phyloP scores from a whole-genome alignment of 805 yeast genomes.

The Kluyveromyces aestuarii region DNA sequence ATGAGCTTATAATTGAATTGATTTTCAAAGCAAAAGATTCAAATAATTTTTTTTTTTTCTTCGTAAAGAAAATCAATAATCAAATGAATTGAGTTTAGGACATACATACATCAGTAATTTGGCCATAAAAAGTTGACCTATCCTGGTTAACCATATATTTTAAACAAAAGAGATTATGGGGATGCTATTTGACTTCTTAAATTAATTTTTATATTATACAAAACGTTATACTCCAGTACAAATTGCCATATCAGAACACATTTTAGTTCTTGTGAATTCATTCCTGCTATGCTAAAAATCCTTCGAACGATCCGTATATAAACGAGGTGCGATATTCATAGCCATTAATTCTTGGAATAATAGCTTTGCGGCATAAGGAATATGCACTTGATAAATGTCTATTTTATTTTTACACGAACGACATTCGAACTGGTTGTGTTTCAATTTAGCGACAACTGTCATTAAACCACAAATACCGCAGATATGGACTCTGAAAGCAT shows the following conservation, averaged over 20 bases:
- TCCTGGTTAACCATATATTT: no score
- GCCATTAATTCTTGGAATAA: slow-evolving; percentile 99
- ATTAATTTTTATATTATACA: slow-evolving; percentile 2
- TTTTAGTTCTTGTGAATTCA: not conserved
- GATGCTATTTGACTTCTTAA: not conserved
- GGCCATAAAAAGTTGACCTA: no score
- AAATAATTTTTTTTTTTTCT: no score
- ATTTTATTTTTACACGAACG: slow-evolving; percentile 98
- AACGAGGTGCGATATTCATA: slow-evolving; percentile 95
- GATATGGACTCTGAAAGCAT: slow-evolving; percentile 95
- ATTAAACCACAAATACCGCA: slow-evolving; percentile 98
- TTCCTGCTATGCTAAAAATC: slow-evolving; percentile 18
- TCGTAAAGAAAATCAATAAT: not conserved
- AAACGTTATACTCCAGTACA: slow-evolving; percentile 4
- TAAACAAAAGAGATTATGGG: not conserved
- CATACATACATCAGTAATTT: no score
- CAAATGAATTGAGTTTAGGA: no score
- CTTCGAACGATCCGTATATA: slow-evolving; percentile 81
- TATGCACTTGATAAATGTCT: slow-evolving; percentile 92
- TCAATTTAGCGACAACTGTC: slow-evolving; percentile 95
- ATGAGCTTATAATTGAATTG: not conserved
- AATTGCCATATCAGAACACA: not conserved
- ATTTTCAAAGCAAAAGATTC: not conserved
- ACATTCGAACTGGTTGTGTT: slow-evolving; percentile 97
- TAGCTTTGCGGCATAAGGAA: slow-evolving; percentile 97